A percentile compares a stretch with the other conserved stretches of the same genome.
These are phyloP conservation scores for Microthyrium microscopicum DNA, from an alignment of 2,329 filamentous ascomycete species.

Conservation along the genomic window DNA sequence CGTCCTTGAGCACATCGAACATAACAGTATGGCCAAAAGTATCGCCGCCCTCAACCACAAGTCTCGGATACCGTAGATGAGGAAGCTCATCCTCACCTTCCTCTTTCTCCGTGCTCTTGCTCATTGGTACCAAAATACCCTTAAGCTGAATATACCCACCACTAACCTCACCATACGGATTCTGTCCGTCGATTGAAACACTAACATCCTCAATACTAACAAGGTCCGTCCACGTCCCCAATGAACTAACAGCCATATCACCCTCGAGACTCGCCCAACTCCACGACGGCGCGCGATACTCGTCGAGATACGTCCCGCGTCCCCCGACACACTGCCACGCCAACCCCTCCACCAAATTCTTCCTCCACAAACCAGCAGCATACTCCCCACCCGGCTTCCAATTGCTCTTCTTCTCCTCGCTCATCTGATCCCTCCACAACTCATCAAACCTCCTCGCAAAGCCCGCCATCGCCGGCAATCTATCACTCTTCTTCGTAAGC, in stretches of 20 bases:
- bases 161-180: constrained; percentile 4
- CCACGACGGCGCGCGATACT: constrained; percentile 7
- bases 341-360: background rate
- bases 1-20: no score
- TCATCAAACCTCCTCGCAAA: constrained; percentile 3
- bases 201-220: background rate
- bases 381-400: background rate
- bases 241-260: background rate
- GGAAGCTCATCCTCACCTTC: no score
- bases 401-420: background rate
- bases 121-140: no score
- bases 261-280: constrained; percentile 8
- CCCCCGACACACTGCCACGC: no score
- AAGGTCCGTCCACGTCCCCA: background rate
- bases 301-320: no score
- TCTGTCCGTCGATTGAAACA: background rate
- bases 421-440: background rate
- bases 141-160: background rate
- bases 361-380: background rate
- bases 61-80: no score
- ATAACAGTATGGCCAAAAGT: no score
- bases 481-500: constrained; percentile 1
- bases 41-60: no score
- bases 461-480: constrained; percentile 3
- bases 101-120: no score